Evolutionary conservation across 768 basidiomycete species (phyloP), one percentile per base, ranked within the genome.

Genomic region (Dacryopinax primogenitus): DNA sequence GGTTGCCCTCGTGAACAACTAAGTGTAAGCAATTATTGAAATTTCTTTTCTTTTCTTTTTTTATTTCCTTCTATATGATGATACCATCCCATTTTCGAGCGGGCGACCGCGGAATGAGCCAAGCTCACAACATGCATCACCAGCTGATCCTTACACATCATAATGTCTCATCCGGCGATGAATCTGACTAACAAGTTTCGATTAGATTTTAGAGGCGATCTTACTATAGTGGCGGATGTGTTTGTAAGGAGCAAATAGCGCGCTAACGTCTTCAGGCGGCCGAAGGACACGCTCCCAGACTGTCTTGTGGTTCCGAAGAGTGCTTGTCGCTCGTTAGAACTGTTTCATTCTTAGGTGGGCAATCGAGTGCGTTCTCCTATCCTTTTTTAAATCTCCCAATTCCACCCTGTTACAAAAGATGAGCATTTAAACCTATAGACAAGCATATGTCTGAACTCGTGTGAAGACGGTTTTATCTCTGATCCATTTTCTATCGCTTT

Each of bases 21-120:
- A n/a, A n/a, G n/a, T n/a, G n/a, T n/a, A n/a, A n/a, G 44, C 30
- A 21, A 62, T 51, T 64, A 39, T 64, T 37, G 63, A 11, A 36
- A 35, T 13, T 63, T 23, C n/a, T 33, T 63, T 15, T 63, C 16
- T 47, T 61, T 47, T 7, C 63, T 23, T 15, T 62, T 64, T 61
- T 41, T 47, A 28, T 28, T 7, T 7, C 6, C 63, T 28, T 33
- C 28, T 47, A n/a, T 41, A 32, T 64, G 41, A 33, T 64, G 51
- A 58, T 58, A 58, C 26, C 51, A 58, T 58, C 51, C 51, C 51
- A 58, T 58, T 21, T 58, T 58, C 51, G 51, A 58, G 51, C 51
- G 51, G 51, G 51, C 51, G 51, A 58, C 51, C 51, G 51, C 6
- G 51, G 51, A 58, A 58, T 58, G 51, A 58, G 51, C 51, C 51